These are phyloP conservation scores for Aspergillus funiculosus DNA, from an alignment of 495 filamentous ascomycete species.

Conservation along the genomic window DNA sequence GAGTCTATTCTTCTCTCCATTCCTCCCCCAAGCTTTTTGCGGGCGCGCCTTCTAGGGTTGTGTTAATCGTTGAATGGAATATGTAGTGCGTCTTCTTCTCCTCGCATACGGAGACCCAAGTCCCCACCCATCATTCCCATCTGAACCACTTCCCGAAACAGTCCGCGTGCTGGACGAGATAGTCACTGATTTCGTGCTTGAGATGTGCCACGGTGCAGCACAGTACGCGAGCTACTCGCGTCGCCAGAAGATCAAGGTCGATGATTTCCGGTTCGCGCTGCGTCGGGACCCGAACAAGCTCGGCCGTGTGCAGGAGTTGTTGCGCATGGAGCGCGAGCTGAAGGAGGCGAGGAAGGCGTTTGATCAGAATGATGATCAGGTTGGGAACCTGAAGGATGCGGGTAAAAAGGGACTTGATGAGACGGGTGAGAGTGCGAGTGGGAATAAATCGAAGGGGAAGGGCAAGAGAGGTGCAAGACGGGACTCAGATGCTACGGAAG, in stretches of 20 bases:
- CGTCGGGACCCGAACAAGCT: conserved; percentile 78
- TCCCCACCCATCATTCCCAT: conserved; percentile 37
- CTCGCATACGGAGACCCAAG: conserved; percentile 76
- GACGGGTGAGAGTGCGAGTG: conserved; percentile 20
- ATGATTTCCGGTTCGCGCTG: conserved; percentile 92
- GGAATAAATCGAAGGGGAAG: conserved; percentile 42
- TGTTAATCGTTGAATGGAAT: too few relatives aligned
- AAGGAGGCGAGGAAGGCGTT: conserved; percentile 70
- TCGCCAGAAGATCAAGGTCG: conserved; percentile 93
- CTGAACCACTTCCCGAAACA: conserved; percentile 69
- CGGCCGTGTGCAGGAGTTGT: conserved; percentile 81
- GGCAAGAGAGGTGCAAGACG: conserved; percentile 35
- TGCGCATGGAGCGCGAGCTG: conserved; percentile 73
- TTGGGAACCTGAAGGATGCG: conserved; percentile 36
- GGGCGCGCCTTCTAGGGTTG: too few relatives aligned
- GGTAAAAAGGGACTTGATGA: conserved; percentile 35
- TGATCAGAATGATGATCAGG: conserved; percentile 49
- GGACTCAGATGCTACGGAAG: conserved; percentile 43
- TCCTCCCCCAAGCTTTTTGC: background rate
- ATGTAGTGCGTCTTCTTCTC: conserved; percentile 73
- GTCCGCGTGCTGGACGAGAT: conserved; percentile 88
- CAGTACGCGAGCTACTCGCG: conserved; percentile 73
- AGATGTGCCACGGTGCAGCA: conserved; percentile 82
- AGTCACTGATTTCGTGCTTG: conserved; percentile 82
- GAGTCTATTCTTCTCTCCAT: conserved; percentile 21